phyloP scores from a whole-genome alignment of 768 basidiomycete species.

The Hericium alpestre region DNA sequence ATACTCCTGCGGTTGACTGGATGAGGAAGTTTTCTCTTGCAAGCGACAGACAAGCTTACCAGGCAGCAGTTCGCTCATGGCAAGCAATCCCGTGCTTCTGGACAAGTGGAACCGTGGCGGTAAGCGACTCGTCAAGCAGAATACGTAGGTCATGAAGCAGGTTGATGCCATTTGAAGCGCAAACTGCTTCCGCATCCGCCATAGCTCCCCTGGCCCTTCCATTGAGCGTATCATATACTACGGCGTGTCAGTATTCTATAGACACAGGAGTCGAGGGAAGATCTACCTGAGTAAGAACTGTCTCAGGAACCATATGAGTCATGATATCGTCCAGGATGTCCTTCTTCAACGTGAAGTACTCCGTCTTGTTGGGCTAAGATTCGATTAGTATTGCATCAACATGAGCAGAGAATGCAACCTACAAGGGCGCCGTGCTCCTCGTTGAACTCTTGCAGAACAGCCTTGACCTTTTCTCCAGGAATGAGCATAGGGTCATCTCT shows the following conservation, averaged over 20 bases:
- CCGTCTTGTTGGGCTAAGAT: constrained; percentile 45
- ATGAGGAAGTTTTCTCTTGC: not conserved
- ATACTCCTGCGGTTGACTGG: constrained; percentile 15
- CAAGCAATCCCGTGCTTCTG: constrained; percentile 78
- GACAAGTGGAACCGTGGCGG: constrained; percentile 85
- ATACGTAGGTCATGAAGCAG: constrained; percentile 86
- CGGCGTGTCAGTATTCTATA: not conserved
- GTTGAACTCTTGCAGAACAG: constrained; percentile 51
- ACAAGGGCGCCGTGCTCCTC: constrained; percentile 33
- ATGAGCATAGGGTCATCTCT: constrained; percentile 84
- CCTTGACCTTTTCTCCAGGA: constrained; percentile 75
- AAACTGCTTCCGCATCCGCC: constrained; percentile 97
- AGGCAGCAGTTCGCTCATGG: constrained; percentile 88
- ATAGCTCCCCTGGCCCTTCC: constrained; percentile 73
- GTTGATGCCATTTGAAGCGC: constrained; percentile 78
- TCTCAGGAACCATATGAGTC: constrained; percentile 82
- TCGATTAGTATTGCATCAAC: not conserved
- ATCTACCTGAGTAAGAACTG: constrained; percentile 69
- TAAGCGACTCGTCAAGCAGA: constrained; percentile 73
- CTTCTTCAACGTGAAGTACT: constrained; percentile 63
- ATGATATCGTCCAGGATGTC: constrained; percentile 85
- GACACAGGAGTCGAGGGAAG: not conserved
- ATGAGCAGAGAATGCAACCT: constrained; percentile 7
- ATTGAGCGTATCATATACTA: constrained; percentile 91
- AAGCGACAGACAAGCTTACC: constrained; percentile 31